Percentiles rank a stretch among this genome's conserved stretches.
These are phyloP conservation scores for Monilinia aucupariae DNA, from an alignment of 2,329 filamentous ascomycete species.

Conservation along the genomic window DNA sequence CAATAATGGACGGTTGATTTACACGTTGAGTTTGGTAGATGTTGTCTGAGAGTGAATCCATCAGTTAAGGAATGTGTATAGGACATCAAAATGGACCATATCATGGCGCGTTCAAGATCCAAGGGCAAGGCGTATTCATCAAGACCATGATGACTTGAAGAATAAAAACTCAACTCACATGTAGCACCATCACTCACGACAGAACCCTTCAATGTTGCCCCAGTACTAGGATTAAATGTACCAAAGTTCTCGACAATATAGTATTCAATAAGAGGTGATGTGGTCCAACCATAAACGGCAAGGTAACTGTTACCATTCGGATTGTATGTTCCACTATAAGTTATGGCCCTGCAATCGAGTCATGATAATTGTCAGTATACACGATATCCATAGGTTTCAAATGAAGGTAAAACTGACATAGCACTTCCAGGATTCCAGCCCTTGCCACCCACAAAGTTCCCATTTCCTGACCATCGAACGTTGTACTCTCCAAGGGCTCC, in stretches of 20 bases:
- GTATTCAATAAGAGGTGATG: conserved; percentile 34
- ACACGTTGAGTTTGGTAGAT: conserved; percentile 37
- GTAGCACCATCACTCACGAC: conserved; percentile 49
- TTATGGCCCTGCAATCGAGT: conserved; percentile 34
- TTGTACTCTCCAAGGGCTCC: conserved; percentile 46
- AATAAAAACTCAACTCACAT: conserved; percentile 34
- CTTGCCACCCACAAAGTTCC: conserved; percentile 46
- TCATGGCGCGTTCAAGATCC: neutral
- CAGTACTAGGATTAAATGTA: conserved; percentile 46
- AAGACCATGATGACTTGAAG: neutral
- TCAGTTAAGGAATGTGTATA: neutral
- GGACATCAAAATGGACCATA: no score
- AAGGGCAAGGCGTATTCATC: neutral
- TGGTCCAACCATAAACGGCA: conserved; percentile 52
- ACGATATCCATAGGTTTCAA: neutral
- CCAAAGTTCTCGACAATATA: conserved; percentile 53
- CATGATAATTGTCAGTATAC: neutral
- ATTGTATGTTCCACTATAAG: conserved; percentile 40
- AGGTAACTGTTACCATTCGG: conserved; percentile 46
- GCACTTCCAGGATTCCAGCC: conserved; percentile 43
- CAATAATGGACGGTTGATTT: conserved; percentile 43
- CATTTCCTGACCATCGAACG: conserved; percentile 44
- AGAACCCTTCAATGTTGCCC: conserved; percentile 44
- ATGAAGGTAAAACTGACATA: conserved; percentile 16
- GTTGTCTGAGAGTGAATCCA: conserved; percentile 30